These are phyloP conservation scores for Forsythia suspensa DNA, from an alignment of 257 asterid species.

Conservation along the genomic window DNA sequence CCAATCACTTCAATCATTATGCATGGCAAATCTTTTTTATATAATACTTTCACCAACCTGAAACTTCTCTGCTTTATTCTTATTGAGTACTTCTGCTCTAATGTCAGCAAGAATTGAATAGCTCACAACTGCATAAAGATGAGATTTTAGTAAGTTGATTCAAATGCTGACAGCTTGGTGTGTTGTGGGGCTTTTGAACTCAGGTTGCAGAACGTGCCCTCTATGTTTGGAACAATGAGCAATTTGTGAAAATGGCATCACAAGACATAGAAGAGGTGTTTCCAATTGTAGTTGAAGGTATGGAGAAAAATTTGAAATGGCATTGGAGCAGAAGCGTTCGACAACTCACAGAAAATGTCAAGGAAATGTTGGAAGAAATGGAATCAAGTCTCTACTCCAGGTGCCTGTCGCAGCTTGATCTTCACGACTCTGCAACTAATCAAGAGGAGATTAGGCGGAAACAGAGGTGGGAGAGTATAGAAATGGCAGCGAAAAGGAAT, in stretches of 20 bases:
- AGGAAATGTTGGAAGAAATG: constrained; percentile 65
- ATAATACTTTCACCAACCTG: not conserved
- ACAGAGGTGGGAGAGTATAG: constrained; percentile 61
- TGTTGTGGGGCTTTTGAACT: not conserved
- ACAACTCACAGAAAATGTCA: constrained; percentile 67
- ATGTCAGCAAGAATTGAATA: too few species aligned
- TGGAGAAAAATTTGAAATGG: constrained; percentile 64
- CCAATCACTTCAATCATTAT: not conserved
- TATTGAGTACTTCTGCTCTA: not conserved
- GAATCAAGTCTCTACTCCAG: constrained; percentile 60
- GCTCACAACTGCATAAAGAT: too few species aligned
- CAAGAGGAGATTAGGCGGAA: constrained; percentile 45
- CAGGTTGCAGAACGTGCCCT: constrained; percentile 91
- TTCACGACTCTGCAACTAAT: constrained; percentile 24
- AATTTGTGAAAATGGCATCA: constrained; percentile 72
- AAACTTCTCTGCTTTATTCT: not conserved
- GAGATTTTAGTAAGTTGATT: too few species aligned
- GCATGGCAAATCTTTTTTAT: not conserved
- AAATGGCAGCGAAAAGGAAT: constrained; percentile 44
- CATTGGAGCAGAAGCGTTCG: constrained; percentile 78
- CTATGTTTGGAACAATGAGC: constrained; percentile 85
- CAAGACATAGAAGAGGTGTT: constrained; percentile 54
- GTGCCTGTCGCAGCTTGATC: constrained; percentile 52
- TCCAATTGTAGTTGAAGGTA: constrained; percentile 58
- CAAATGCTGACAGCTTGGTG: too few species aligned